A percentile compares a stretch with the other conserved stretches of the same genome.
Conservation (phyloP, 2,329 filamentous ascomycete species). For the Phaeosphaeria sp. region DNA sequence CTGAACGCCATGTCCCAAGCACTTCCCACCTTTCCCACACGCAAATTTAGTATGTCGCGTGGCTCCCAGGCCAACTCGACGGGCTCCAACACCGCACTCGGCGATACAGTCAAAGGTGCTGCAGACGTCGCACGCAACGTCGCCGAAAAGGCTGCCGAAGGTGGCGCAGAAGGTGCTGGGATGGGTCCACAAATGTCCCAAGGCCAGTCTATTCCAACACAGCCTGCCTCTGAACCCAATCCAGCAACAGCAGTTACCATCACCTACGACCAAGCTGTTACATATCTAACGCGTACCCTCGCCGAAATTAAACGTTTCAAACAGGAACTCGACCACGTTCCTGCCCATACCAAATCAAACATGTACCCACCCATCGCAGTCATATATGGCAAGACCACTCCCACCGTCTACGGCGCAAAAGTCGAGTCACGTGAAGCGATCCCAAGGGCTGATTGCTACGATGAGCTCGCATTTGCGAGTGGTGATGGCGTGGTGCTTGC, state of each 20-base stretch:
- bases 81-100: conserved; percentile 9
- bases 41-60: conserved; percentile 49
- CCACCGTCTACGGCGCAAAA: conserved; percentile 82
- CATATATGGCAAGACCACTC: conserved; percentile 85
- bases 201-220: conserved; percentile 29
- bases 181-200: conserved; percentile 58
- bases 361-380: conserved; percentile 81
- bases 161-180: conserved; percentile 36
- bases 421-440: conserved; percentile 78
- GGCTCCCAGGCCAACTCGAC: conserved; percentile 10
- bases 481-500: conserved; percentile 91
- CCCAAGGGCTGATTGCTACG: conserved; percentile 77
- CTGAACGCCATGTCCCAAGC: conserved; percentile 57
- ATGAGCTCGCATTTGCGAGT: conserved; percentile 83
- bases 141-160: conserved; percentile 34
- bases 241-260: conserved; percentile 57
- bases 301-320: conserved; percentile 77
- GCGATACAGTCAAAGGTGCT: conserved; percentile 15
- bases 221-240: conserved; percentile 27
- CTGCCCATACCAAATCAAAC: conserved; percentile 68
- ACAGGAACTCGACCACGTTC: conserved; percentile 69
- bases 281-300: conserved; percentile 79
- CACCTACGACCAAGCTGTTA: conserved; percentile 60
- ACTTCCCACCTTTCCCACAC: conserved; percentile 47
- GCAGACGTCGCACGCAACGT: conserved; percentile 34